phyloP scores from a whole-genome alignment of 768 basidiomycete genomes.

The Suillus sp. region DNA sequence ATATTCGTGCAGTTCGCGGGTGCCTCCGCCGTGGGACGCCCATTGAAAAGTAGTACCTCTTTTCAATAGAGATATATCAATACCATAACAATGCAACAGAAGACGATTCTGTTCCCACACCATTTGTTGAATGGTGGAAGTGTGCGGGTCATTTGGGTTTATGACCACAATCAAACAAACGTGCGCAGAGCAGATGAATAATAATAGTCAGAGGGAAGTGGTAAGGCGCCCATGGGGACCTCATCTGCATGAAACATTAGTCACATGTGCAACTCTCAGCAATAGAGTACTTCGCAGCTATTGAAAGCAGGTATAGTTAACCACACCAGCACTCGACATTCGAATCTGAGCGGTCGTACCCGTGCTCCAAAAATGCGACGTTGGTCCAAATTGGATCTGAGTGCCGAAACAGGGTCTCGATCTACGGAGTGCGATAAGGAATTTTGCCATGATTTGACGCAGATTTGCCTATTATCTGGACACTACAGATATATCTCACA shows the following conservation, averaged over 20 bases:
- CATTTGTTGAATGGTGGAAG: neutral
- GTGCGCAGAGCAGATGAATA: neutral
- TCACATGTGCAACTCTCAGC: neutral
- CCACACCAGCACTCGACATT: neutral
- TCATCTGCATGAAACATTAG: neutral
- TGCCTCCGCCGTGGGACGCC: neutral
- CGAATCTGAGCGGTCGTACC: neutral
- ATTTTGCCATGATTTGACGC: conserved; percentile 63
- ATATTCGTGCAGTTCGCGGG: neutral
- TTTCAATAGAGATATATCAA: neutral
- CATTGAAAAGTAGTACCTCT: neutral
- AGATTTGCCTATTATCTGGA: conserved; percentile 71
- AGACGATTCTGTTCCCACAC: neutral
- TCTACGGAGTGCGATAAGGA: neutral
- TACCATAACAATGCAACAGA: neutral
- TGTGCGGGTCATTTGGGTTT: neutral
- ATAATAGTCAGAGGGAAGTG: neutral
- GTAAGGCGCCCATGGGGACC: neutral
- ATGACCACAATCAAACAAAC: neutral
- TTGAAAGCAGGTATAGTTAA: neutral
- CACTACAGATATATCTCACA: conserved; percentile 65
- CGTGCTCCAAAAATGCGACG: neutral
- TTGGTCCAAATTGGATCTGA: conserved; percentile 64
- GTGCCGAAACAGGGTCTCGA: conserved; percentile 9
- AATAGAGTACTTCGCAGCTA: neutral